A percentile compares a stretch with the other conserved stretches of the same genome.
Conservation (phyloP, 2,329 filamentous ascomycete species). For the Ophiostoma montium region DNA sequence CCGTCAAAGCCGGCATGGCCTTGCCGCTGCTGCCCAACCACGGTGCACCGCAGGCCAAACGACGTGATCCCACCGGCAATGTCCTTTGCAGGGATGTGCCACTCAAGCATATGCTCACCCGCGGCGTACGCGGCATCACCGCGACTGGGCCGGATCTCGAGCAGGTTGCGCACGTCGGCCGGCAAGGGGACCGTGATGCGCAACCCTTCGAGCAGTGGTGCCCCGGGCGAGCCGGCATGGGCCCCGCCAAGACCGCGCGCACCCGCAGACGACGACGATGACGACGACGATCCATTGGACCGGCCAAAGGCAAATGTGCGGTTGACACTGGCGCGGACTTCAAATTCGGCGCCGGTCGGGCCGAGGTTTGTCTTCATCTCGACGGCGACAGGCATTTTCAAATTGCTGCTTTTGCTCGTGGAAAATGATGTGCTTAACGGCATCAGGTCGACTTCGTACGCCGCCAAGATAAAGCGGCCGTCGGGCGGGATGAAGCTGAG, state of each 20-base stretch:
- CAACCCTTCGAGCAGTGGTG: constrained; percentile 60
- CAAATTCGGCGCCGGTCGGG: constrained; percentile 65
- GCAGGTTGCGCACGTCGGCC: constrained; percentile 63
- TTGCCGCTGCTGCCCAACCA: constrained; percentile 46
- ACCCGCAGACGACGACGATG: neutral
- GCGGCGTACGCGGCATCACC: constrained; percentile 76
- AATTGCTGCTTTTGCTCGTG: constrained; percentile 29
- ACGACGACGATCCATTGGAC: neutral
- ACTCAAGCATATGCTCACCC: constrained; percentile 60
- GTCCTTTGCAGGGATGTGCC: constrained; percentile 70
- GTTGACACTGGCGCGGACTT: constrained; percentile 63
- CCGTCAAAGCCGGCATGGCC: constrained; percentile 26
- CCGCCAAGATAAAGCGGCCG: constrained; percentile 81
- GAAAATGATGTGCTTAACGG: constrained; percentile 26
- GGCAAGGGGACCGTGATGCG: constrained; percentile 68
- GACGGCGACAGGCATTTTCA: constrained; percentile 70
- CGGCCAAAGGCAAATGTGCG: constrained; percentile 38
- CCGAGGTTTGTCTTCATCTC: constrained; percentile 75
- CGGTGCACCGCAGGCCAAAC: constrained; percentile 66
- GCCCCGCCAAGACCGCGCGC: constrained; percentile 26
- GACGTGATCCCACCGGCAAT: constrained; percentile 50
- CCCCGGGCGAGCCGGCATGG: constrained; percentile 39
- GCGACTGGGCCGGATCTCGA: constrained; percentile 64
- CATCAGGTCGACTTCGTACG: constrained; percentile 85
- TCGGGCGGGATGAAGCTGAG: constrained; percentile 95